Evolutionary conservation across 2,329 filamentous ascomycete genomes (phyloP).

Genomic region (Colletotrichum noveboracense): DNA sequence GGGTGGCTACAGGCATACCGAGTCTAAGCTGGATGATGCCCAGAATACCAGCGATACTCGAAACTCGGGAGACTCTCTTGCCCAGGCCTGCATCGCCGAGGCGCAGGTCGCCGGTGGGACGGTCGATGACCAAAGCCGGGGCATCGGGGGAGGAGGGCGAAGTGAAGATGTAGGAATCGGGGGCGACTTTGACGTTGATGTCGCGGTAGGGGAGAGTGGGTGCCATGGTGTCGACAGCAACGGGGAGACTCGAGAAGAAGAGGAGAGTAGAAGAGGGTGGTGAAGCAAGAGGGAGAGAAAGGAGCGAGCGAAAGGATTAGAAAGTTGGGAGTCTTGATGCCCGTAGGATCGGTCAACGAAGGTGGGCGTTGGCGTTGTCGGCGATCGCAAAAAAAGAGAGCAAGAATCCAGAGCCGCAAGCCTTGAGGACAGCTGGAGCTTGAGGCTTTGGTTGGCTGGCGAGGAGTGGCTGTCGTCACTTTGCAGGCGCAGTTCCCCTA

Average conservation of each 20-base stretch:
- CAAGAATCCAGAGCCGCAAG: background rate
- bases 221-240: constrained; percentile 36
- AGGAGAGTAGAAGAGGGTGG: background rate
- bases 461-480: constrained; percentile 23
- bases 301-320: background rate
- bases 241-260: background rate
- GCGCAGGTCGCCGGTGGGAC: constrained; percentile 88
- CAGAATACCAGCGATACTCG: constrained; percentile 92
- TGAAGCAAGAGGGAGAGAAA: background rate
- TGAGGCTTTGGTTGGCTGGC: constrained; percentile 14
- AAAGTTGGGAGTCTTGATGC: background rate
- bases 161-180: constrained; percentile 93
- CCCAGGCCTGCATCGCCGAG: constrained; percentile 81
- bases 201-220: constrained; percentile 79
- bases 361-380: background rate
- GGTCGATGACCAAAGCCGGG: constrained; percentile 85
- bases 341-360: background rate
- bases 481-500: background rate
- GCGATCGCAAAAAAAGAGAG: background rate
- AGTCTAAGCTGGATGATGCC: constrained; percentile 93
- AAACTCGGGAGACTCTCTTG: constrained; percentile 76
- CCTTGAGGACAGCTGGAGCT: constrained; percentile 21
- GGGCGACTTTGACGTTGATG: constrained; percentile 93
- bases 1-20: constrained; percentile 60
- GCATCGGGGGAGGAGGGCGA: constrained; percentile 93